A percentile compares a stretch with the other conserved stretches of the same genome.
Conservation (phyloP, 2,329 filamentous ascomycete species). For the Knufia fluminis region DNA sequence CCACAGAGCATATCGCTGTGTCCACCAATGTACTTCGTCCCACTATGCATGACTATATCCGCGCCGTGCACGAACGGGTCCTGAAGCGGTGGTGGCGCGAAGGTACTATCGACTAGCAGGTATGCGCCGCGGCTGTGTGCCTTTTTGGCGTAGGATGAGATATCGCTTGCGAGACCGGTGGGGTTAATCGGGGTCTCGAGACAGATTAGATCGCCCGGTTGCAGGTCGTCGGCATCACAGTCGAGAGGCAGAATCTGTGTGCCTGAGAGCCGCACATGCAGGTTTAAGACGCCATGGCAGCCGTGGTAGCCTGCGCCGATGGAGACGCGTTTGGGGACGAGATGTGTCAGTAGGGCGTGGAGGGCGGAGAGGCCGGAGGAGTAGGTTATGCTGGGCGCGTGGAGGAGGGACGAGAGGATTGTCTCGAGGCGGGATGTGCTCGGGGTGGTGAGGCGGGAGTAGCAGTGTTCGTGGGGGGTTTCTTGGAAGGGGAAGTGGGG, state of each 20-base stretch:
- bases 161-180: slow-evolving; percentile 67
- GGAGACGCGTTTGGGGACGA: slow-evolving; percentile 74
- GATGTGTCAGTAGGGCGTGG: slow-evolving; percentile 72
- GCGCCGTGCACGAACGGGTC: slow-evolving; percentile 75
- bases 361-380: slow-evolving; percentile 78
- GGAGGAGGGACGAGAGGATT: slow-evolving; percentile 65
- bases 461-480: slow-evolving; percentile 51
- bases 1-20: slow-evolving; percentile 92
- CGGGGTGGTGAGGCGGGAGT: slow-evolving; percentile 71
- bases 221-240: slow-evolving; percentile 56
- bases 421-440: slow-evolving; percentile 79
- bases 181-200: slow-evolving; percentile 93
- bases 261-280: slow-evolving; percentile 67
- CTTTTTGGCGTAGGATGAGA: slow-evolving; percentile 60
- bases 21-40: slow-evolving; percentile 93
- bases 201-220: slow-evolving; percentile 74
- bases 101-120: slow-evolving; percentile 81
- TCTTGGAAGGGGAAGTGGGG: slow-evolving; percentile 12
- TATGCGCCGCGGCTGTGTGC: slow-evolving; percentile 65
- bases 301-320: slow-evolving; percentile 87
- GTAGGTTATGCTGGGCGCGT: slow-evolving; percentile 64
- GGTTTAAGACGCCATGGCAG: slow-evolving; percentile 71
- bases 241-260: slow-evolving; percentile 64
- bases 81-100: slow-evolving; percentile 80
- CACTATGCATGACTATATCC: slow-evolving; percentile 83